phyloP scores from a whole-genome alignment of 1,139 yeast genomes.

The Kluyveromyces sp. region DNA sequence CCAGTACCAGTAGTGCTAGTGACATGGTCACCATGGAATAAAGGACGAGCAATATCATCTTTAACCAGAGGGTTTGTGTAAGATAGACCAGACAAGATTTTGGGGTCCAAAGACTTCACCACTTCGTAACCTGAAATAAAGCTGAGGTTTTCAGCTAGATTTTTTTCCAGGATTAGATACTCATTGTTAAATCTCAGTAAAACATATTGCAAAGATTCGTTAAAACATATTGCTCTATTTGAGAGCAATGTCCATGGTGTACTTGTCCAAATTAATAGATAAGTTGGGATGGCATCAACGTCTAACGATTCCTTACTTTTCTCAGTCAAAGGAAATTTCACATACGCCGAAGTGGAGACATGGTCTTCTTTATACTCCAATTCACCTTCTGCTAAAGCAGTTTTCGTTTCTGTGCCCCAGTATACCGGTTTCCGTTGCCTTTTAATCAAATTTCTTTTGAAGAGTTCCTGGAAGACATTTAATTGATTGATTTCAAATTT shows the following conservation, averaged over 20 bases:
- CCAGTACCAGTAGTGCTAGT: constrained; percentile 85
- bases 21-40: constrained; percentile 78
- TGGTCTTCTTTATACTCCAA: constrained; percentile 76
- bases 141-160: constrained; percentile 33
- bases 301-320: constrained; percentile 13
- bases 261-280: constrained; percentile 79
- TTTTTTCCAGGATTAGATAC: constrained; percentile 43
- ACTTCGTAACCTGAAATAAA: constrained; percentile 24
- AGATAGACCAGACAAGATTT: constrained; percentile 34
- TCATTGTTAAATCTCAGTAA: constrained; percentile 37
- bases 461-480: constrained; percentile 56
- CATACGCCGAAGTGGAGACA: constrained; percentile 60
- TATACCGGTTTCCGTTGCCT: constrained; percentile 91
- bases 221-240: constrained; percentile 74
- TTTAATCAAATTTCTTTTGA: constrained; percentile 59
- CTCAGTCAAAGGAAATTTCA: constrained; percentile 52
- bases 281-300: constrained; percentile 6
- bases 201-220: constrained; percentile 52
- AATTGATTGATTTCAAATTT: constrained; percentile 71
- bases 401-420: constrained; percentile 92
- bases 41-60: constrained; percentile 39
- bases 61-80: constrained; percentile 56
- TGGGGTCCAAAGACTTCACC: constrained; percentile 35
- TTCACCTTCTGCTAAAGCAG: constrained; percentile 96
- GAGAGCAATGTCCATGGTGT: constrained; percentile 97